Conservation (phyloP, 2,329 filamentous ascomycete genomes). For the Aspergillus sp. region DNA sequence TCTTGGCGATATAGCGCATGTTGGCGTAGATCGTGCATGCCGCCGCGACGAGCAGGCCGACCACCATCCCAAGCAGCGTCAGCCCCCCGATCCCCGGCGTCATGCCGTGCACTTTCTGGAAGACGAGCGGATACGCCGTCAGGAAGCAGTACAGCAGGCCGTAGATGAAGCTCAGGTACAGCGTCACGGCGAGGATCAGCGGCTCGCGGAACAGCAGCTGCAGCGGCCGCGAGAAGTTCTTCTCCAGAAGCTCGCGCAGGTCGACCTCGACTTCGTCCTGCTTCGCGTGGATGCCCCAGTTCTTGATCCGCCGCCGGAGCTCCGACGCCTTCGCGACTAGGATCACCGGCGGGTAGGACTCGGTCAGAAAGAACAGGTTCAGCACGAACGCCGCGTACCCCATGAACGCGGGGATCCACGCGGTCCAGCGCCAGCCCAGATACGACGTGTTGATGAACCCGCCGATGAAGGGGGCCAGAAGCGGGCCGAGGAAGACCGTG, state of each 20-base stretch:
- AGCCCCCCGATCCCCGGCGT: constrained; percentile 61
- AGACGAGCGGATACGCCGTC: constrained; percentile 29
- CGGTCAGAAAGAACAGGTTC: constrained; percentile 37
- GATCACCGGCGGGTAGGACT: constrained; percentile 46
- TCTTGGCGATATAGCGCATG: constrained; percentile 60
- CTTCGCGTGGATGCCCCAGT: constrained; percentile 51
- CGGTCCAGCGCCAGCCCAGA: constrained; percentile 43
- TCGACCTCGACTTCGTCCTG: constrained; percentile 43
- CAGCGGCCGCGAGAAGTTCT: constrained; percentile 39
- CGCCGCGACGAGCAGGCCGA: constrained; percentile 61
- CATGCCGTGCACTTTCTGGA: constrained; percentile 55
- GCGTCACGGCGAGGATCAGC: constrained; percentile 31
- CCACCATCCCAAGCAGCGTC: constrained; percentile 75
- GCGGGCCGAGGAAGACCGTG: constrained; percentile 45
- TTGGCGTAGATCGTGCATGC: constrained; percentile 53
- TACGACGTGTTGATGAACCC: constrained; percentile 38
- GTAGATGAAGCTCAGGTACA: constrained; percentile 33
- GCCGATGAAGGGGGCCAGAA: constrained; percentile 41
- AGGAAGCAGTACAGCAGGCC: constrained; percentile 28
- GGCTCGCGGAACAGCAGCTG: constrained; percentile 34
- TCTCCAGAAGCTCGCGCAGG: constrained; percentile 35
- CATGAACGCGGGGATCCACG: constrained; percentile 43
- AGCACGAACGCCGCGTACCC: constrained; percentile 36
- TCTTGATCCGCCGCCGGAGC: constrained; percentile 43
- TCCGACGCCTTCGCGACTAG: constrained; percentile 44